These are phyloP conservation scores for Ceratobasidium sp. DNA, from an alignment of 1,284 basidiomycete genomes.

Conservation along the genomic window DNA sequence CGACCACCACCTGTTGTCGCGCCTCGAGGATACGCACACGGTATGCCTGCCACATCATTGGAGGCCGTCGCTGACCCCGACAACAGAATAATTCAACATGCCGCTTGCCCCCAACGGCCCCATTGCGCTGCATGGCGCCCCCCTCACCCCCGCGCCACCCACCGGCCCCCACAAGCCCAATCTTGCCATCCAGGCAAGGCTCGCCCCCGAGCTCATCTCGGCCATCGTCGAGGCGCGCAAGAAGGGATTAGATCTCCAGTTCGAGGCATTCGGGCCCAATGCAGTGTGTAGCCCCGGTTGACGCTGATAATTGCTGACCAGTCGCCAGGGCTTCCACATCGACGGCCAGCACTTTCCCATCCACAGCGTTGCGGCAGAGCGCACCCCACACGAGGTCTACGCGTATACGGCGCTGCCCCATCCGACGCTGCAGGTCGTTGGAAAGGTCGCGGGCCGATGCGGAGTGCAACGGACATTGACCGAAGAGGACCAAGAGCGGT, in stretches of 20 bases:
- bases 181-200: conserved; percentile 21
- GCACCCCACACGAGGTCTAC: conserved; percentile 33
- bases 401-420: conserved; percentile 16
- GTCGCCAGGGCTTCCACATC: conserved; percentile 28
- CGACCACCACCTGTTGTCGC: no score
- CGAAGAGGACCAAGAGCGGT: conserved; percentile 30
- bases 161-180: conserved; percentile 34
- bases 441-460: conserved; percentile 30
- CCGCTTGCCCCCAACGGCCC: conserved; percentile 19
- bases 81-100: neutral
- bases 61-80: neutral
- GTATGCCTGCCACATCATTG: neutral
- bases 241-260: conserved; percentile 27
- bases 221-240: conserved; percentile 34
- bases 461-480: conserved; percentile 25
- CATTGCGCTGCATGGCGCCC: conserved; percentile 29
- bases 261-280: conserved; percentile 28
- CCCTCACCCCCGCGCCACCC: conserved; percentile 23
- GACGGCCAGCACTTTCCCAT: conserved; percentile 35
- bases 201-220: conserved; percentile 31
- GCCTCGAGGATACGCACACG: neutral
- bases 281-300: conserved; percentile 7
- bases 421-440: conserved; percentile 27
- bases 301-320: neutral
- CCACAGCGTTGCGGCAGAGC: conserved; percentile 20